Conservation (phyloP, 176 grass and related monocot species). For the Poa pratensis region DNA sequence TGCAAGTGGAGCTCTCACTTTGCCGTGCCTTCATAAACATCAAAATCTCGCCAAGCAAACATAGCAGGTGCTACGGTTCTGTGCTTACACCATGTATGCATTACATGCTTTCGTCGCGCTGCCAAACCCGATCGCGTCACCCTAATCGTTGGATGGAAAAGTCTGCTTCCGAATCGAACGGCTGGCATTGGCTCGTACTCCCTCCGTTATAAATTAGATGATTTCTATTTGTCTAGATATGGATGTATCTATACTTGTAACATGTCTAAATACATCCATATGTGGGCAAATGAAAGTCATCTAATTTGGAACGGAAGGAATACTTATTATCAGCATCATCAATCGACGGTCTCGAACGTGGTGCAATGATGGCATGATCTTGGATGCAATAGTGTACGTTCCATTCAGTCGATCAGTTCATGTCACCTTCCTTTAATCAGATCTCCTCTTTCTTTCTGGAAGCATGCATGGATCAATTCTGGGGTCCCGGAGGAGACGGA, state of each 20-base stretch:
- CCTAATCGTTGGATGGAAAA: not conserved
- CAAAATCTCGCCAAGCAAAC: not conserved
- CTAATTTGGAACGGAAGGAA: too few relatives aligned
- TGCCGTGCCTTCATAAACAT: not conserved
- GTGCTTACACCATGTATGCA: not conserved
- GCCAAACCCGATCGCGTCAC: not conserved
- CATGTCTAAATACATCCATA: too few relatives aligned
- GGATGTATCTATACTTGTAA: too few relatives aligned
- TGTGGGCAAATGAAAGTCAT: too few relatives aligned
- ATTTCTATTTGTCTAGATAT: too few relatives aligned
- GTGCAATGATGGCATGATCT: conserved; percentile 29
- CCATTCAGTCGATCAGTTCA: not conserved
- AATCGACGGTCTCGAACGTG: not conserved
- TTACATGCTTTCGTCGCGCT: not conserved
- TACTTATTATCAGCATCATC: too few relatives aligned
- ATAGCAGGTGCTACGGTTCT: not conserved
- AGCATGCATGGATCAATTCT: not conserved
- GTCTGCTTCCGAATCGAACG: not conserved
- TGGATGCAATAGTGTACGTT: conserved; percentile 33
- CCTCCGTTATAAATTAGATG: too few relatives aligned
- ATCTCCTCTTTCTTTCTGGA: conserved; percentile 9
- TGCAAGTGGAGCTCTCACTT: not conserved
- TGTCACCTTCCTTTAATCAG: not conserved
- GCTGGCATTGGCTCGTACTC: too few relatives aligned
- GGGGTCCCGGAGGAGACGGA: not conserved